Evolutionary conservation across 495 filamentous ascomycete genomes (phyloP), one percentile per base, ranked within the genome.

Genomic region (Tuber magnatum): DNA sequence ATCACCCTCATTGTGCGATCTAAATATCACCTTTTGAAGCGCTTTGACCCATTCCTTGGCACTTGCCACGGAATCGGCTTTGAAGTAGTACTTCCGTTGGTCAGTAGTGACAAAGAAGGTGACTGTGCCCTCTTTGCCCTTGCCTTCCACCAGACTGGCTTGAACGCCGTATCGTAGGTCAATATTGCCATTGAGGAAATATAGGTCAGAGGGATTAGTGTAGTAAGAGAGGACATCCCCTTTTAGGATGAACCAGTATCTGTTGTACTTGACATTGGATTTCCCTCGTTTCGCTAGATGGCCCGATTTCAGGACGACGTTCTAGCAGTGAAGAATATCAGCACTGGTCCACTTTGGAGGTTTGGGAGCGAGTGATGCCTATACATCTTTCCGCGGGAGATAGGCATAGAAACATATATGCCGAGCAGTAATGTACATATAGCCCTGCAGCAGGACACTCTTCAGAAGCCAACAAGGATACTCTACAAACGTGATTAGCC

Each of bases 371-470:
- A 39, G 46, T 32, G 46, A 38, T 48, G 83, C 51, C 10, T 88
- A 85, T 85, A 92, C 91, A 65, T 91, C 88, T 86, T 94, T 97
- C 85, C 92, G 94, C 10, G 95, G 94, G 43, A 98, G 85, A 83
- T 98, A 97, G 20, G 96, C 94, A 82, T 97, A 98, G 83, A 99
- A 99, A 80, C 94, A 97, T 72, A 99, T 92, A 83, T 99, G 95
- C 74, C 90, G 90, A 72, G 91, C 87, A 0, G 96, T 98, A 81
- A 99, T 93, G 85, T 98, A 99, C 91, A 99, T 92, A 83, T 96
- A 97, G 3, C 95, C 95, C 81, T 97, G 93, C 22, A 98, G 87
- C 16, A 98, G 86, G 74, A 97, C 93, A 83, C 91, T 97, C 82
- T 97, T 93, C 56, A 99, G 85, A 43, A 97, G 85, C 88, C 94